These are phyloP conservation scores for Colletotrichum sp. DNA, from an alignment of 2,329 filamentous ascomycete species.

Conservation along the genomic window DNA sequence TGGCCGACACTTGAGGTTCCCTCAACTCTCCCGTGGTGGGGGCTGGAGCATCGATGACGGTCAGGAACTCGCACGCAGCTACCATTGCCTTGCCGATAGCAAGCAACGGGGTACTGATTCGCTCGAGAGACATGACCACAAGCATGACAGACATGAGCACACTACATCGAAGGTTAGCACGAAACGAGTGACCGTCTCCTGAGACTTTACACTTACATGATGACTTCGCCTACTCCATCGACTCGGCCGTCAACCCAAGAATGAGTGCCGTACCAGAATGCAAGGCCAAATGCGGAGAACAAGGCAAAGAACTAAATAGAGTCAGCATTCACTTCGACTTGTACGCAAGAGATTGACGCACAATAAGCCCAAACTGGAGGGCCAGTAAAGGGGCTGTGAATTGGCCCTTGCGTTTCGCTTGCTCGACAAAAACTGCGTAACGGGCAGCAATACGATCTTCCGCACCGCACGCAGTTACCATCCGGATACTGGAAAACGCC, in stretches of 20 bases:
- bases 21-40: conserved; percentile 39
- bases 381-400: conserved; percentile 56
- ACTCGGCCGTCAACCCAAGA: conserved; percentile 52
- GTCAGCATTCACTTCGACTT: conserved; percentile 10
- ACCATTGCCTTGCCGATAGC: conserved; percentile 63
- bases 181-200: neutral
- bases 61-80: conserved; percentile 63
- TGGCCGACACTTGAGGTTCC: conserved; percentile 41
- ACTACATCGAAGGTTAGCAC: conserved; percentile 20
- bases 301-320: conserved; percentile 54
- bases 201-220: conserved; percentile 48
- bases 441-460: conserved; percentile 58
- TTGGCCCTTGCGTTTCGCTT: conserved; percentile 55
- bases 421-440: conserved; percentile 61
- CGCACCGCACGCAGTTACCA: conserved; percentile 68
- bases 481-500: conserved; percentile 63
- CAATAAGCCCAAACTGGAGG: conserved; percentile 57
- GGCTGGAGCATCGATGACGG: conserved; percentile 55
- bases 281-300: conserved; percentile 58
- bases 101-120: conserved; percentile 63
- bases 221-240: conserved; percentile 55
- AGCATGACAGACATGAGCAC: conserved; percentile 65
- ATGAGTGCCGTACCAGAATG: conserved; percentile 69
- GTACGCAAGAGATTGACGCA: conserved; percentile 25
- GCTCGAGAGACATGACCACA: conserved; percentile 60